These are phyloP conservation scores for Dactylellina haptotyla DNA, from an alignment of 2,329 filamentous ascomycete genomes.

Conservation along the genomic window DNA sequence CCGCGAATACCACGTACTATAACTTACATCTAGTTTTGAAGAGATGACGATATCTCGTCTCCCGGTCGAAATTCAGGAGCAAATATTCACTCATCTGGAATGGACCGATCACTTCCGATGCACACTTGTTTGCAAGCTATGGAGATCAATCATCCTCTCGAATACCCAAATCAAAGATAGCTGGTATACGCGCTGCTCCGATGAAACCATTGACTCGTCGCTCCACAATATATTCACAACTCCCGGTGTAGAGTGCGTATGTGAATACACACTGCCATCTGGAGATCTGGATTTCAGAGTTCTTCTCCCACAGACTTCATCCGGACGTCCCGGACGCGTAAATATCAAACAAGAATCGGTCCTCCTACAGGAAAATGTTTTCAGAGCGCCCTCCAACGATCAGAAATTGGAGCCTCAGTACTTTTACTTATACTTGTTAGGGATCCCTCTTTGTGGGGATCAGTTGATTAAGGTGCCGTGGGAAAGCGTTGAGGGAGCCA, in stretches of 20 bases:
- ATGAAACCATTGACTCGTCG: not conserved
- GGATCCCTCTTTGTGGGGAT: slow-evolving; percentile 18
- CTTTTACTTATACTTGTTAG: slow-evolving; percentile 16
- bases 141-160: slow-evolving; percentile 26
- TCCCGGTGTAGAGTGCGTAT: slow-evolving; percentile 12
- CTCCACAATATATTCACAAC: slow-evolving; percentile 31
- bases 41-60: slow-evolving; percentile 32
- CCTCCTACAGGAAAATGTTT: slow-evolving; percentile 24
- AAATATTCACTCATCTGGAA: slow-evolving; percentile 23
- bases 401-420: not conserved
- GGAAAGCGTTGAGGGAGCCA: slow-evolving; percentile 18
- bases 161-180: slow-evolving; percentile 13
- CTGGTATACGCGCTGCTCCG: slow-evolving; percentile 5
- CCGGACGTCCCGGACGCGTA: not conserved
- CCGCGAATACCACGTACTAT: not conserved
- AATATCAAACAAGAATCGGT: slow-evolving; percentile 5
- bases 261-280: not conserved
- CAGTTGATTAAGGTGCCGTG: slow-evolving; percentile 20
- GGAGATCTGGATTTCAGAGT: slow-evolving; percentile 39
- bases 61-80: slow-evolving; percentile 36
- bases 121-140: slow-evolving; percentile 33
- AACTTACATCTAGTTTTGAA: not conserved
- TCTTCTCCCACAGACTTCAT: not conserved
- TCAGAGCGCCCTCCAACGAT: not conserved
- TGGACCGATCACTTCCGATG: slow-evolving; percentile 46